Percentiles rank a stretch among this genome's conserved stretches.
Evolutionary conservation across 129 eudicot species (phyloP).

Genomic region (Flaveria sonorensis): DNA sequence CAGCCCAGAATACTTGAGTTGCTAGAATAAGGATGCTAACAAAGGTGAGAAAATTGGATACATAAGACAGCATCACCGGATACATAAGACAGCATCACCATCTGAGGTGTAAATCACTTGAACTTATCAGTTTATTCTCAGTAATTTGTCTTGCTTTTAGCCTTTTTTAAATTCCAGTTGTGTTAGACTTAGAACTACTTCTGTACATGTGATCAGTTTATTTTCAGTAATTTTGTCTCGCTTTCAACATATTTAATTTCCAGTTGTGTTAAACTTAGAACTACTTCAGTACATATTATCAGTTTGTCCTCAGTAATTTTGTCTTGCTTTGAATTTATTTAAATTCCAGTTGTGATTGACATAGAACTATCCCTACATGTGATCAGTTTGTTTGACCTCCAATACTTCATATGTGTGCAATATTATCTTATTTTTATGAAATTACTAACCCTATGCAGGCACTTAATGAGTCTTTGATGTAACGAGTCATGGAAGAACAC

Average conservation of each 20-base stretch:
- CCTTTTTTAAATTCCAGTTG: not conserved
- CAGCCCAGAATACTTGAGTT: conserved; percentile 13
- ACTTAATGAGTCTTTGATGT: conserved; percentile 18
- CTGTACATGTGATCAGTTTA: conserved; percentile 21
- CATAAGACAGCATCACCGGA: too few species aligned
- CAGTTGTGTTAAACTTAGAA: not conserved
- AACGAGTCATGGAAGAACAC: not conserved
- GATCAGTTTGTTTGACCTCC: conserved; percentile 18
- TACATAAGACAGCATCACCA: conserved; percentile 3
- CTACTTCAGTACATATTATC: too few species aligned
- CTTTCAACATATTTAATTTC: not conserved
- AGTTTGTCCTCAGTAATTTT: too few species aligned
- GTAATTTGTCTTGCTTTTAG: not conserved
- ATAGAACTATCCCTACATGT: conserved; percentile 15
- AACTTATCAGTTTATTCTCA: not conserved
- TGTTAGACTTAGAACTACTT: not conserved
- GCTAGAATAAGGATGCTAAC: conserved; percentile 11
- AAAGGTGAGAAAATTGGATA: conserved; percentile 3
- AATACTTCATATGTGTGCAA: conserved; percentile 15
- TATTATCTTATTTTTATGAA: not conserved
- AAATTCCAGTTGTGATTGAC: not conserved
- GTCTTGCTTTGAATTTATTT: not conserved
- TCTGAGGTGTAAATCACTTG: not conserved
- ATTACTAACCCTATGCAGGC: not conserved
- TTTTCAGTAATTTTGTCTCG: not conserved